Base-by-base conservation (phyloP, 306 rosid species). In the Dryas drummondii region DNA sequence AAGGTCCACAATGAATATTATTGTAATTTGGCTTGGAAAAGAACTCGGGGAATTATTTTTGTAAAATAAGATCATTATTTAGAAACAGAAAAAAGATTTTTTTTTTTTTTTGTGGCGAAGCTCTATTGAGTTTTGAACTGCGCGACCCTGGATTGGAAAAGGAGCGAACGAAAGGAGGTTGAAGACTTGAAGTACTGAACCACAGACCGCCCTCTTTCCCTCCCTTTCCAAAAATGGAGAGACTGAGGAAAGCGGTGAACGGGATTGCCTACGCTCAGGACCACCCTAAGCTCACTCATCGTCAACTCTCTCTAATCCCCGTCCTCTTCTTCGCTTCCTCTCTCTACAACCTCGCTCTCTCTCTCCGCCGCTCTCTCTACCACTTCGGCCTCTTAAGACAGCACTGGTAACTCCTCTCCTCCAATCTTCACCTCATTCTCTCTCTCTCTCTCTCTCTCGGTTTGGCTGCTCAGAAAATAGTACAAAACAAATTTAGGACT, bases 291-390 rank as follows among this genome's bases (percentile, higher is more conserved):
- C 91, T 89, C 17, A 66, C 96, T 72, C 76, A 77, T 50, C 80
- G 86, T 14, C 87, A 75, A n/a, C 87, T 83, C 54, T 84, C 84
- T 70, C 59, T 91, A 4, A 57, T 87, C 72, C 97, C 96, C 26
- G 56, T 88, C 64, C 98, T 94, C 82, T 85, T 76, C 44, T 8
- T 83, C 15, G 82, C 94, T 8, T 94, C 97, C 6, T 46, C 86
- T 52, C 68, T 91, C 87, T 94, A 86, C 88, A 66, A 58, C 37
- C 64, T 90, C 78, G 81, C 78, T 74, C 91, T 91, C 73, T 86
- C 86, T 44, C 83, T 90, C 60, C 98, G 94, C 73, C 73, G 19
- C 76, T 76, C 27, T 37, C 88, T 94, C 62, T 94, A 89, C 91
- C 79, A 15, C 40, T 48, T 59, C 65, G 82, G 77, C 55, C 55